A percentile compares a stretch with the other conserved stretches of the same genome.
Evolutionary conservation across 1,284 basidiomycete genomes (phyloP).

Genomic region (Moniliophthora roreri): DNA sequence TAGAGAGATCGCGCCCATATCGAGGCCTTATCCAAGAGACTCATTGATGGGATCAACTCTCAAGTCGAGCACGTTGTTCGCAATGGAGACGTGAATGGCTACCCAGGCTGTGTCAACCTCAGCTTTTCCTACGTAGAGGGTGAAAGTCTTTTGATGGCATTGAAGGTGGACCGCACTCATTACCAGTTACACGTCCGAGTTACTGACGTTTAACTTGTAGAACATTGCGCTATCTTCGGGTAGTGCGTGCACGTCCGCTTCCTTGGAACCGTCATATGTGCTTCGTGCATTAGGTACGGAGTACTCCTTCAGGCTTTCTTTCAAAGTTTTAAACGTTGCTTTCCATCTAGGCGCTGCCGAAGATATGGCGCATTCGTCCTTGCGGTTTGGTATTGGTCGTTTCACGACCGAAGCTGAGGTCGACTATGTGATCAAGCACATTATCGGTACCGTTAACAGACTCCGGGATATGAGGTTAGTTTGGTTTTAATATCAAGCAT

Average conservation of each 20-base stretch:
- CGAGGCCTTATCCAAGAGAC: slow-evolving; percentile 75
- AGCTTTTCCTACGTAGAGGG: slow-evolving; percentile 98
- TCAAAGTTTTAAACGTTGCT: slow-evolving; percentile 13
- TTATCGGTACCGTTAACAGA: slow-evolving; percentile 76
- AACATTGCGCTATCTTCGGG: slow-evolving; percentile 98
- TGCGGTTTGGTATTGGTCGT: slow-evolving; percentile 96
- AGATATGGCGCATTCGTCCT: slow-evolving; percentile 98
- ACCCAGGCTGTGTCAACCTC: slow-evolving; percentile 92
- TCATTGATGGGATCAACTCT: slow-evolving; percentile 81
- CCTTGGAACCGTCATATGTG: slow-evolving; percentile 97
- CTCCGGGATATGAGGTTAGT: slow-evolving; percentile 58
- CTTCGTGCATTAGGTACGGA: slow-evolving; percentile 85
- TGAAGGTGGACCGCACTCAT: slow-evolving; percentile 73
- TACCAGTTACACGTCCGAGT: background rate
- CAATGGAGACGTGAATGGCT: slow-evolving; percentile 90
- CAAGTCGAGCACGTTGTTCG: slow-evolving; percentile 90
- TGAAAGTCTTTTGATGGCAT: slow-evolving; percentile 95
- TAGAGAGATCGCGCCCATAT: slow-evolving; percentile 87
- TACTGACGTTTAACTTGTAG: slow-evolving; percentile 35
- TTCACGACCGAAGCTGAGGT: slow-evolving; percentile 99
- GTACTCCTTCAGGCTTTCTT: background rate
- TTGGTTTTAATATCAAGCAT: slow-evolving; percentile 4
- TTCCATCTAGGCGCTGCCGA: slow-evolving; percentile 77
- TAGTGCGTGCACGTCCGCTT: slow-evolving; percentile 97
- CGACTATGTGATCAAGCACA: slow-evolving; percentile 91